phyloP scores from a whole-genome alignment of 768 basidiomycete genomes.

The Leccinum variicolor region DNA sequence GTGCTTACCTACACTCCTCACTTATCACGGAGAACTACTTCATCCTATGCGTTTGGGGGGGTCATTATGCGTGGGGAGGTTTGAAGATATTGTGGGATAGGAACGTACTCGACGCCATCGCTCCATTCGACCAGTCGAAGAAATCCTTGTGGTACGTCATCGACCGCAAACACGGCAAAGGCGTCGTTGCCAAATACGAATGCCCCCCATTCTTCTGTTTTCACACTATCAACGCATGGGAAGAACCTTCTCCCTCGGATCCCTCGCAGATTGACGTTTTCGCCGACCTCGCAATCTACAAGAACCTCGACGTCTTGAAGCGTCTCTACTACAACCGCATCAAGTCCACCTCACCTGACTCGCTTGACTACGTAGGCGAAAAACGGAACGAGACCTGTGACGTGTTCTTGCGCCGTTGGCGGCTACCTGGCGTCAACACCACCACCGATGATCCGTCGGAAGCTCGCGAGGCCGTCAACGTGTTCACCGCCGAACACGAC shows the following conservation, averaged over 20 bases:
- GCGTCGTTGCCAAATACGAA: constrained; percentile 36
- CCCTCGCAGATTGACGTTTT: constrained; percentile 29
- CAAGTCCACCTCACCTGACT: constrained; percentile 22
- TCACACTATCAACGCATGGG: constrained; percentile 40
- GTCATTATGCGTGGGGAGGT: constrained; percentile 28
- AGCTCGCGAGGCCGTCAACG: constrained; percentile 15
- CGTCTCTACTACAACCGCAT: constrained; percentile 30
- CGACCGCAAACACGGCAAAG: constrained; percentile 34
- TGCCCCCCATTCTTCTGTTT: constrained; percentile 39
- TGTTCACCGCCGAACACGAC: constrained; percentile 22
- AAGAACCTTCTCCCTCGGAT: constrained; percentile 22
- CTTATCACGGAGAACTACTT: constrained; percentile 36
- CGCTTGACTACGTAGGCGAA: constrained; percentile 26
- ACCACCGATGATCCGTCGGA: constrained; percentile 12
- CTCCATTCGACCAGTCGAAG: constrained; percentile 28
- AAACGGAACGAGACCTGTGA: constrained; percentile 13
- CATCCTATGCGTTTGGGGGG: constrained; percentile 35
- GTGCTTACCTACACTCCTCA: constrained; percentile 38
- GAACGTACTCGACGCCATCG: constrained; percentile 33
- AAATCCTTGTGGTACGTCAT: constrained; percentile 36
- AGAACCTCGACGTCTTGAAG: constrained; percentile 31
- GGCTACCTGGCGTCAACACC: constrained; percentile 24
- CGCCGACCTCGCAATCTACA: constrained; percentile 36
- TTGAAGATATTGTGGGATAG: constrained; percentile 29
- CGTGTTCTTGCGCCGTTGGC: constrained; percentile 30